phyloP scores from a whole-genome alignment of 768 basidiomycete genomes.

The Lactifluus rugatus region DNA sequence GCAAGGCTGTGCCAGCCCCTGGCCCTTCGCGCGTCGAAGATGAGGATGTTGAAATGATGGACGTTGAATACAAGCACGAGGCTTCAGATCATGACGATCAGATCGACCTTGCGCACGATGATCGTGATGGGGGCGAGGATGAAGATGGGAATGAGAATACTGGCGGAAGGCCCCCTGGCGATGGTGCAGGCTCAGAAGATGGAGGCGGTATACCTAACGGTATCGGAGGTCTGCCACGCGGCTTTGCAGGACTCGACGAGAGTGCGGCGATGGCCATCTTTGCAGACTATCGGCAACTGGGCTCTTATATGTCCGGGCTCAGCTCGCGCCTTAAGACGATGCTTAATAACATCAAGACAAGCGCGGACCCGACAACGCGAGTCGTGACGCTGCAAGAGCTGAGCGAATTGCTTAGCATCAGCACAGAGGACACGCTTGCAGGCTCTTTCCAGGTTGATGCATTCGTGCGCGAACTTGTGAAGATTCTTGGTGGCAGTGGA shows the following conservation, averaged over 20 bases:
- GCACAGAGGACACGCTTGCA: slow-evolving; percentile 92
- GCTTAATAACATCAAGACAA: slow-evolving; percentile 78
- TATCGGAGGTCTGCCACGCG: slow-evolving; percentile 13
- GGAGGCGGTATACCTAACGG: slow-evolving; percentile 29
- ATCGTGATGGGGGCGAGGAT: slow-evolving; percentile 41
- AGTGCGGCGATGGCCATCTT: slow-evolving; percentile 70
- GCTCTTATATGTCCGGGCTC: slow-evolving; percentile 88
- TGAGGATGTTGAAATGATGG: slow-evolving; percentile 72
- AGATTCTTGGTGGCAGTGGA: slow-evolving; percentile 76
- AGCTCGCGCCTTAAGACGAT: slow-evolving; percentile 83
- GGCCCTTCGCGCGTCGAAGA: slow-evolving; percentile 57
- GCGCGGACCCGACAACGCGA: slow-evolving; percentile 77
- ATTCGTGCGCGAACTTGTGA: slow-evolving; percentile 86
- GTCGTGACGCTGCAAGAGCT: slow-evolving; percentile 89
- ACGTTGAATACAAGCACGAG: slow-evolving; percentile 46
- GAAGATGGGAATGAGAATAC: slow-evolving; percentile 38
- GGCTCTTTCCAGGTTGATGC: slow-evolving; percentile 93
- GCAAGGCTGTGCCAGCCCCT: slow-evolving; percentile 45
- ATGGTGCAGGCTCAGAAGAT: slow-evolving; percentile 28
- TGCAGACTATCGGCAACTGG: slow-evolving; percentile 79
- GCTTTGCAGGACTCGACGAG: slow-evolving; percentile 42
- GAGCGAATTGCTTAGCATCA: slow-evolving; percentile 89
- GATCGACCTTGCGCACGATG: slow-evolving; percentile 34
- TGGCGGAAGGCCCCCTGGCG: slow-evolving; percentile 27
- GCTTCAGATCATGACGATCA: slow-evolving; percentile 40